Conservation (phyloP, 345 rosid genomes). For the Gossypium raimondii region DNA sequence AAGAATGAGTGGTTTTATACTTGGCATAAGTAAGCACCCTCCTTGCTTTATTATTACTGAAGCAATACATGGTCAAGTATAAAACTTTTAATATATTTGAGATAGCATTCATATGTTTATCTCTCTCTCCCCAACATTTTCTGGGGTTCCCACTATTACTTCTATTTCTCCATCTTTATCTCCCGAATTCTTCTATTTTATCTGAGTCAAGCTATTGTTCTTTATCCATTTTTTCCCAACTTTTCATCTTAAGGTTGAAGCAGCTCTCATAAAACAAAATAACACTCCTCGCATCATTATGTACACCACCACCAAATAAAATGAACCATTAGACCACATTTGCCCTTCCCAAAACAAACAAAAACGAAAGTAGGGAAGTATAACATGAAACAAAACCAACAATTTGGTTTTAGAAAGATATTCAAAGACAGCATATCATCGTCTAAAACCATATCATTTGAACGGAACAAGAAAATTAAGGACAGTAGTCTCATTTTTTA, state of each 20-base stretch:
- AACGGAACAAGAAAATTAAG: too few species aligned
- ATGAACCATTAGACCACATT: background rate
- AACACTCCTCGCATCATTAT: background rate
- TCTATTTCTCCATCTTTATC: background rate
- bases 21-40: background rate
- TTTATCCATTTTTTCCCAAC: background rate
- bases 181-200: background rate
- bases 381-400: too few species aligned
- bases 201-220: constrained; percentile 3
- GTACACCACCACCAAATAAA: too few species aligned
- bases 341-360: background rate
- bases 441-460: too few species aligned
- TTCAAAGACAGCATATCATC: too few species aligned
- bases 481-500: too few species aligned
- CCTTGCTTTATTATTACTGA: background rate
- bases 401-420: too few species aligned
- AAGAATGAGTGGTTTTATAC: background rate
- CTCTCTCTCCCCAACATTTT: background rate
- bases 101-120: too few species aligned
- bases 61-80: background rate
- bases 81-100: background rate
- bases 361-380: background rate
- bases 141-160: background rate
- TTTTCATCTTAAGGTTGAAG: background rate
- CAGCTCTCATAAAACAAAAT: background rate